These are phyloP conservation scores for Camellia japonica DNA, from an alignment of 148 eudicot genomes.

Conservation along the genomic window DNA sequence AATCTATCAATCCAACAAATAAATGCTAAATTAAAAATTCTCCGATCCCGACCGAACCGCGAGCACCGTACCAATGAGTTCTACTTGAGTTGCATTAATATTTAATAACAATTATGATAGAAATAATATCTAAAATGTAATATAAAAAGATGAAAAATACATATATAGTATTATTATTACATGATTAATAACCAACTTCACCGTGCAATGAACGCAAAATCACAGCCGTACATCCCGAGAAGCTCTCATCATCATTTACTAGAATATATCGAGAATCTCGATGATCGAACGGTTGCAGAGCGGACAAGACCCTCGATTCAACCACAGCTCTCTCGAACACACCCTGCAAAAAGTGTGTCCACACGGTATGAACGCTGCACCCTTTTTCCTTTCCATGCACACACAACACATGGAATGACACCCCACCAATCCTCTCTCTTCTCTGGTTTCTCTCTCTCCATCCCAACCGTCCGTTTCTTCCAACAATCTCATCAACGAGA, in stretches of 20 bases:
- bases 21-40: too few relatives aligned
- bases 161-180: too few relatives aligned
- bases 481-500: slow-evolving; percentile 78
- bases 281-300: slow-evolving; percentile 74
- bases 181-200: background rate
- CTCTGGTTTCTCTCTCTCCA: slow-evolving; percentile 20
- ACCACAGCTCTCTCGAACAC: slow-evolving; percentile 84
- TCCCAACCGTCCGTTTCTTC: slow-evolving; percentile 57
- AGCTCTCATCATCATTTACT: background rate
- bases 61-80: too few relatives aligned
- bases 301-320: slow-evolving; percentile 87
- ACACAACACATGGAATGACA: slow-evolving; percentile 77
- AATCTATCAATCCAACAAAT: too few relatives aligned
- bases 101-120: too few relatives aligned
- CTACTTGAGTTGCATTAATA: too few relatives aligned
- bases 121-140: too few relatives aligned
- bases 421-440: slow-evolving; percentile 18
- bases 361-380: slow-evolving; percentile 93
- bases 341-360: slow-evolving; percentile 95
- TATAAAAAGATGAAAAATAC: background rate
- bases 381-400: slow-evolving; percentile 95
- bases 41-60: too few relatives aligned
- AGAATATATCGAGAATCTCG: slow-evolving; percentile 81
- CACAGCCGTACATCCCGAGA: background rate
- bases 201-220: background rate